Conservation (phyloP, 768 basidiomycete species). For the Phanerodontia chrysosporium region DNA sequence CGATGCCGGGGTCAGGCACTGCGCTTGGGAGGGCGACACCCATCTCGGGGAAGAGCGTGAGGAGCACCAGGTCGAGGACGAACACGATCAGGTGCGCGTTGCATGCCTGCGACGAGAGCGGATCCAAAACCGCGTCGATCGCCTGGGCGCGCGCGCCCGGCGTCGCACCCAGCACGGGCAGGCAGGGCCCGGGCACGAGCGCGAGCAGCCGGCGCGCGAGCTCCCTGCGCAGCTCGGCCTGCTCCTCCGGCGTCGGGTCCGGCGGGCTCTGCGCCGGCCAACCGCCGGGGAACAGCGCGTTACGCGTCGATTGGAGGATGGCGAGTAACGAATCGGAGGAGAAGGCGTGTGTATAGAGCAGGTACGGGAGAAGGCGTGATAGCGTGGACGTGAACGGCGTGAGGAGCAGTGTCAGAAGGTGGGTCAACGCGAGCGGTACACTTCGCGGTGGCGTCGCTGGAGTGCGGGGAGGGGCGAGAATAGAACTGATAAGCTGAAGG, state of each 20-base stretch:
- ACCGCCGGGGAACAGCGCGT: constrained; percentile 83
- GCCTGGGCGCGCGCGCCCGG: constrained; percentile 35
- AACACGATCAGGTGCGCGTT: constrained; percentile 77
- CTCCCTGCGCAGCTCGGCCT: constrained; percentile 46
- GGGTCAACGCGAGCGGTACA: constrained; percentile 19
- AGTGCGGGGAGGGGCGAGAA: constrained; percentile 21
- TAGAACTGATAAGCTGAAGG: constrained; percentile 24
- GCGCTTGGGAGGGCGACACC: constrained; percentile 24
- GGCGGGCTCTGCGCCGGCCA: constrained; percentile 72
- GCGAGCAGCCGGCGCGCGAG: constrained; percentile 37
- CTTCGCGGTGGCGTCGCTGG: constrained; percentile 1
- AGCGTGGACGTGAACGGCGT: constrained; percentile 20
- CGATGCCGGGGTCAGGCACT: not conserved
- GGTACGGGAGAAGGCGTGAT: constrained; percentile 54
- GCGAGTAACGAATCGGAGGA: constrained; percentile 50
- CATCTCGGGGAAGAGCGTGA: constrained; percentile 77
- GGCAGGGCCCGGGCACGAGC: constrained; percentile 45
- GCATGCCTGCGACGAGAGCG: constrained; percentile 58
- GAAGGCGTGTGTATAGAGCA: constrained; percentile 53
- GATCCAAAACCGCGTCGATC: constrained; percentile 53
- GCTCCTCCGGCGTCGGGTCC: constrained; percentile 78
- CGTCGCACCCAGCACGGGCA: constrained; percentile 52
- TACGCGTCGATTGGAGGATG: constrained; percentile 53
- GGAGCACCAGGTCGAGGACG: constrained; percentile 68
- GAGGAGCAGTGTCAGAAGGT: constrained; percentile 21